Base-by-base conservation (phyloP, 2,329 filamentous ascomycete species). In the Aspergillus versicolor region DNA sequence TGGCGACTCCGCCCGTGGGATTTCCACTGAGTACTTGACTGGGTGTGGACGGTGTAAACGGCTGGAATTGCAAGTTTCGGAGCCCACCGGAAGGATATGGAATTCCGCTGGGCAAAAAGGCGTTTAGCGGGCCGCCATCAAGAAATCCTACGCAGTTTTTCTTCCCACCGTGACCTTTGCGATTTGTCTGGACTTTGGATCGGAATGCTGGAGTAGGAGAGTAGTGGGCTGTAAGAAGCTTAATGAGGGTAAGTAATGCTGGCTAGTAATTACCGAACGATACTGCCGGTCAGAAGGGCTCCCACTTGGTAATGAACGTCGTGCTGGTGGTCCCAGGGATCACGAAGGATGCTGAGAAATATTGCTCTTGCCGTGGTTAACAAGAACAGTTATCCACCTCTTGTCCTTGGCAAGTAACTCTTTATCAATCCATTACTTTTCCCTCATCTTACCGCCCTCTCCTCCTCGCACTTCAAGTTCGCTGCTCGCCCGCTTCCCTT, bases 191-290 rank as follows among this genome's bases (percentile, higher is more conserved):
- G 34, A 7, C 12, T 37, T n/a, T 37, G 6, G 34, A 37, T n/a
- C 34, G 15, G 34, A 37, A 37, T 37, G 34, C 12, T 37, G 34
- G 34, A n/a, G 34, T 15, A 15, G 32, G 32, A 21, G 21, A 21
- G 21, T 4, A 34, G 32, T 37, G n/a, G 22, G n/a, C 13, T 30
- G 15, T 21, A 52, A 45, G 50, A 52, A 52, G 50, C 50, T 52
- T 52, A 52, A 30, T 45, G 50, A 22, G 19, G 22, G 21, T 22
- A 37, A 48, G 13, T 30, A 30, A 45, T 24, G 12, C 40, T 11
- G 9, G 21, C 54, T 46, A 54, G 52, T 42, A 48, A 48, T 34
- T 38, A 50, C 42, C 47, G 30, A 41, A 56, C 47, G 13, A 38
- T 56, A 54, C 41, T 7, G 27, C 3, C 21, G 27, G 27, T 17